phyloP scores from a whole-genome alignment of 192 early-diverging fungal species.

The Coemansia guatemalensis region DNA sequence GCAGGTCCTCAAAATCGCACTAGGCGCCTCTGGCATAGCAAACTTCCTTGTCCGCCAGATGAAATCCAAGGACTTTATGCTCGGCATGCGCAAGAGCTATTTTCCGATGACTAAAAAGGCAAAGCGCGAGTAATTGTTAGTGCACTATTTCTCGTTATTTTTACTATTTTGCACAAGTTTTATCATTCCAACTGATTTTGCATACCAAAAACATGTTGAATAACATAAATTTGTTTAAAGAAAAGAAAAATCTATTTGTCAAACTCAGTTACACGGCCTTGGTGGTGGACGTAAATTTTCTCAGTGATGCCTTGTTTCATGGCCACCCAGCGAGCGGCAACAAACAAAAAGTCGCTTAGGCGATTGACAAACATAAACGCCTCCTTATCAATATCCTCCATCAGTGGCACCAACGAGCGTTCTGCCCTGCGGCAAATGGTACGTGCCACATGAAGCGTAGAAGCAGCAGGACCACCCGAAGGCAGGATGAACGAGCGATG shows the following conservation, averaged over 20 bases:
- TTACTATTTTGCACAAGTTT: too few species aligned
- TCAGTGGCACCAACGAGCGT: slow-evolving; percentile 72
- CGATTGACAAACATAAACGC: slow-evolving; percentile 42
- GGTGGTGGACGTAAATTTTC: slow-evolving; percentile 65
- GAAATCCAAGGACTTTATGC: slow-evolving; percentile 45
- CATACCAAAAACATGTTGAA: too few species aligned
- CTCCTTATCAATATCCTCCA: slow-evolving; percentile 45
- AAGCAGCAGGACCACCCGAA: slow-evolving; percentile 83
- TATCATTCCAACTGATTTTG: too few species aligned
- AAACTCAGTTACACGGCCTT: slow-evolving; percentile 39
- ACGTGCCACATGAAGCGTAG: slow-evolving; percentile 80
- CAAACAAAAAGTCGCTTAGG: slow-evolving; percentile 91
- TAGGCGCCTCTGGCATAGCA: slow-evolving; percentile 19
- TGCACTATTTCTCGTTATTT: background rate
- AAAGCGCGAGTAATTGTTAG: slow-evolving; percentile 7
- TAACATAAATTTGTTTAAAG: too few species aligned
- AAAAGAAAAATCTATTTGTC: slow-evolving; percentile 29
- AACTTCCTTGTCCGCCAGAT: slow-evolving; percentile 35
- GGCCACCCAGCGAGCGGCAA: slow-evolving; percentile 80
- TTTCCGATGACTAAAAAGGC: slow-evolving; percentile 12
- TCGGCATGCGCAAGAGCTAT: slow-evolving; percentile 39
- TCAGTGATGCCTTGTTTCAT: slow-evolving; percentile 69
- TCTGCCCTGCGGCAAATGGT: slow-evolving; percentile 87
- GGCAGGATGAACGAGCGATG: slow-evolving; percentile 85
- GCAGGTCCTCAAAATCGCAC: slow-evolving; percentile 35